Base-by-base conservation (phyloP, 2,329 filamentous ascomycete genomes). In the Scedosporium dehoogii region DNA sequence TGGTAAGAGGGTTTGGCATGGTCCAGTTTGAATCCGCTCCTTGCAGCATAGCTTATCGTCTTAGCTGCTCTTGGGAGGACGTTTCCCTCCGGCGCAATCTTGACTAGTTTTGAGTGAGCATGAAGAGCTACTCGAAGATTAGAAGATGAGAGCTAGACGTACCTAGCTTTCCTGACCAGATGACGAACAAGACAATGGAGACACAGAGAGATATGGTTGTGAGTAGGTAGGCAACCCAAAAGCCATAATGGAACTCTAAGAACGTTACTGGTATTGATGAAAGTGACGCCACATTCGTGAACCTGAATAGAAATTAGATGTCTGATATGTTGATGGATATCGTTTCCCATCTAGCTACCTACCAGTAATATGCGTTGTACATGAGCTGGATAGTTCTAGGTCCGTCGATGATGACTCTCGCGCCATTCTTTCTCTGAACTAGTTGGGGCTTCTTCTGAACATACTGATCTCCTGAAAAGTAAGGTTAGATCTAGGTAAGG, bases 241-340 rank as follows among this genome's bases (percentile, higher is more conserved):
- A 91, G 10, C 89, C 89, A 51, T 91, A 80, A 63, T 90, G 87
- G 67, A 88, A 85, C 73, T 91, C 88, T 84, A 69, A 89, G 91
- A 3, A 85, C 84, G 85, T 88, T 89, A 69, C 76, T 77, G 63
- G 88, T 78, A 72, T 86, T 85, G 16, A 82, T 85, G 46, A 80
- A 57, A 89, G 77, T 5, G 86, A 84, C 51, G 89, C 89, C 25
- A 89, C 73, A 69, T 91, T 91, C 75, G 90, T 88, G 73, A 86
- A 81, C 62, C 89, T 78, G 21, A 1, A 3, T 18, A 7, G 44
- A 38, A 38, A 38, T 29, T 16, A 56, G 5, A 7, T 23, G 1
- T 56, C n/a, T 1, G 29, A 4, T n/a, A 6, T 29, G 10, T 21
- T 18, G 46, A 27, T 12, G 5, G 10, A 4, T 38, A 25, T n/a